Evolutionary conservation across 257 asterid species (phyloP), one percentile per base, ranked within the genome.

Genomic region (Asclepias syriaca): DNA sequence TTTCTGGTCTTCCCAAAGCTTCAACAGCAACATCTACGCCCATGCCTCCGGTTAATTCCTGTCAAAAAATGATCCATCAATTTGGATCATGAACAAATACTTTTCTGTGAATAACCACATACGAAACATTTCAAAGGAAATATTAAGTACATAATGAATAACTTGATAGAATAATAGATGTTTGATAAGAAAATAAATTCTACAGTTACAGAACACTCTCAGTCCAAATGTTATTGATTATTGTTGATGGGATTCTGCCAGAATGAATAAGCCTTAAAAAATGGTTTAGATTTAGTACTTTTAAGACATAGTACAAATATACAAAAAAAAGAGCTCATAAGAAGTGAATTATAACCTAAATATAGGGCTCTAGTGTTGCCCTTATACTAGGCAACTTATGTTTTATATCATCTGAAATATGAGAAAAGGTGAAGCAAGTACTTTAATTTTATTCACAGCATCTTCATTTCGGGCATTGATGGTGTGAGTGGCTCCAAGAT

Each of bases 21-120:
- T 94, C 99, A 70, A 94, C 93, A 66, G 99, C 99, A 64, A 94
- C 54, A 71, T 94, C 99, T n/a, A 84, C 99, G 21, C 99, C 99
- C 83, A 74, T 81, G 74, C 98, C 99, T 68, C 89, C 99, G 3
- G 99, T 94, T 59, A 94, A 71, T 73, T 94, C 99, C 98, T 94
- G 90, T 69, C 80, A 76, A 71, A 74, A 50, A 70, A 21, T 65
- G 14, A 32, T 10, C 22, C 21, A 4, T 32, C 21, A 14, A 14
- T 22, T 1, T 18, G 49, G 65, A 72, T 45, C 74, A 74, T 46
- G 40, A 45, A 65, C 49, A 46, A 13, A 34, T 69, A 22, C 48
- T 63, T 63, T 63, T 63, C 49, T n/a, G 6, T 65, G 22, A 64
- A 72, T n/a, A 60, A 24, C 15, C 46, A 37, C 10, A 43, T 43